phyloP scores from a whole-genome alignment of 2,329 filamentous ascomycete species.

The Byssochlamys sp. region DNA sequence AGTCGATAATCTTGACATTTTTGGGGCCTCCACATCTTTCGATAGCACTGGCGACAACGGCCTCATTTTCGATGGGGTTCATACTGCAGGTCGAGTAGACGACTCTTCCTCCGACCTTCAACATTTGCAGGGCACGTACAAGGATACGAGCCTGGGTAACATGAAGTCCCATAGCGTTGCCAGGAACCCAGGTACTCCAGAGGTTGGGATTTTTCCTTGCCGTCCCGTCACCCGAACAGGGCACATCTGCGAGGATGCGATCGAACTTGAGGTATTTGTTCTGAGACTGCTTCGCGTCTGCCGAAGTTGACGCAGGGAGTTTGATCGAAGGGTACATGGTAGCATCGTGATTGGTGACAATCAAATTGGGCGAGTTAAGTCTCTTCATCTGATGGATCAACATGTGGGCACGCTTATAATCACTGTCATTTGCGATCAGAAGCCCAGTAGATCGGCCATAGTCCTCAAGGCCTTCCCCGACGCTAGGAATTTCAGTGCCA shows the following conservation, averaged over 20 bases:
- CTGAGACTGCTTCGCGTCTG: slow-evolving; percentile 44
- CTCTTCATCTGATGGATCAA: slow-evolving; percentile 96
- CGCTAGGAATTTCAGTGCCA: slow-evolving; percentile 47
- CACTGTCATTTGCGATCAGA: slow-evolving; percentile 87
- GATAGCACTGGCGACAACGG: slow-evolving; percentile 79
- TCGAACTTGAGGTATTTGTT: slow-evolving; percentile 87
- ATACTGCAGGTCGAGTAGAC: slow-evolving; percentile 98
- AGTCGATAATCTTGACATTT: slow-evolving; percentile 78
- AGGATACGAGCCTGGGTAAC: slow-evolving; percentile 80
- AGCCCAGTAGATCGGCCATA: slow-evolving; percentile 82
- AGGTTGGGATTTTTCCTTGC: slow-evolving; percentile 84
- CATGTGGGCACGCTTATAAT: slow-evolving; percentile 96
- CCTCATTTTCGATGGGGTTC: slow-evolving; percentile 96
- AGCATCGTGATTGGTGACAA: slow-evolving; percentile 96
- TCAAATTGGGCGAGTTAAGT: slow-evolving; percentile 86
- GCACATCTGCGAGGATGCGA: slow-evolving; percentile 89
- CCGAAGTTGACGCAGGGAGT: slow-evolving; percentile 52
- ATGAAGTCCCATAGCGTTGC: slow-evolving; percentile 78
- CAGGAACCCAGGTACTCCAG: slow-evolving; percentile 90
- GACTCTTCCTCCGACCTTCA: slow-evolving; percentile 86
- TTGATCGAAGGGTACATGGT: slow-evolving; percentile 89
- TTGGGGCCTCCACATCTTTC: slow-evolving; percentile 73
- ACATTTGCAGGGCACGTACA: slow-evolving; percentile 83
- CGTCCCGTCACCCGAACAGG: slow-evolving; percentile 92
- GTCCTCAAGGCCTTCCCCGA: slow-evolving; percentile 52